A percentile compares a stretch with the other conserved stretches of the same genome.
Conservation (phyloP, 2,329 filamentous ascomycete species). For the Colletotrichum paranaense region DNA sequence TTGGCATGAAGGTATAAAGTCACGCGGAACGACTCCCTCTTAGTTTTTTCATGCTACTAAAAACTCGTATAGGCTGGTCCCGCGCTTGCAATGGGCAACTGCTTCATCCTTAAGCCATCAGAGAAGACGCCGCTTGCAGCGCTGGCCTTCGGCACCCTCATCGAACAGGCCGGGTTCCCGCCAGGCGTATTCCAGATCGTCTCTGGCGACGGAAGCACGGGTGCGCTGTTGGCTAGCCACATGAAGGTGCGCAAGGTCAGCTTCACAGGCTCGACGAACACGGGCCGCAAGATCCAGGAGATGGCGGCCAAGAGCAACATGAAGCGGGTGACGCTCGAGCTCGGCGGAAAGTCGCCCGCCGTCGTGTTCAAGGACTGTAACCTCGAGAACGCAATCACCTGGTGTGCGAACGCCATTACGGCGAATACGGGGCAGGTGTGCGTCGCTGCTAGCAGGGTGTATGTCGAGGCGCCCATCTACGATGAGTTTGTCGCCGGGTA, state of each 20-base stretch:
- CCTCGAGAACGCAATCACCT: constrained; percentile 66
- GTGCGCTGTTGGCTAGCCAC: constrained; percentile 41
- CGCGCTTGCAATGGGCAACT: constrained; percentile 56
- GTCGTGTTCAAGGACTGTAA: constrained; percentile 74
- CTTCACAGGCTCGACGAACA: constrained; percentile 77
- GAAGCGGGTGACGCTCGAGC: constrained; percentile 79
- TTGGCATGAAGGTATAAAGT: constrained; percentile 49
- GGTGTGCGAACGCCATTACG: constrained; percentile 62
- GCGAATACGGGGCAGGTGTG: constrained; percentile 81
- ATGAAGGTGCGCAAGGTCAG: constrained; percentile 65
- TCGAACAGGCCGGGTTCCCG: constrained; percentile 55
- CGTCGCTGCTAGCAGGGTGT: constrained; percentile 78
- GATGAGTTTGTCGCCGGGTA: constrained; percentile 68
- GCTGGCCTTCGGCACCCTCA: constrained; percentile 48
- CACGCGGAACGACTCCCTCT: not conserved
- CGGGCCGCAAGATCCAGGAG: constrained; percentile 73
- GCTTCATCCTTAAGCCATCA: constrained; percentile 55
- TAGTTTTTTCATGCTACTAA: not conserved
- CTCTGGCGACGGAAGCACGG: constrained; percentile 51
- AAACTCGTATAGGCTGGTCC: constrained; percentile 42
- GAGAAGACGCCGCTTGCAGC: constrained; percentile 54
- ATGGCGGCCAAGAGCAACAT: constrained; percentile 70
- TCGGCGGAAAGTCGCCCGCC: constrained; percentile 76
- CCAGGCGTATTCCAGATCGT: constrained; percentile 56
- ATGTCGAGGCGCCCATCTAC: constrained; percentile 72